Conservation (phyloP, 768 basidiomycete genomes). For the Mycena maculata region DNA sequence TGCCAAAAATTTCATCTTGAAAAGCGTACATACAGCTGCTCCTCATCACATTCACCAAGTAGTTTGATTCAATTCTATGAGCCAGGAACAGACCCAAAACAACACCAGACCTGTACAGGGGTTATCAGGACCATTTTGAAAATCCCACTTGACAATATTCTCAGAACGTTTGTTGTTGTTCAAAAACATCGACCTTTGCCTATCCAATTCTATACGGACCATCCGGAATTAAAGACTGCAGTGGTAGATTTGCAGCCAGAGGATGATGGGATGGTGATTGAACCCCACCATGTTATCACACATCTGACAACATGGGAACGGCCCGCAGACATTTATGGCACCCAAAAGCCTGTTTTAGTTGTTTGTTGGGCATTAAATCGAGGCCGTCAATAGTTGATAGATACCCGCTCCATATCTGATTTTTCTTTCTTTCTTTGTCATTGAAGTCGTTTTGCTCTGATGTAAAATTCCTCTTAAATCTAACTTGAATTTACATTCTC, state of each 20-base stretch:
- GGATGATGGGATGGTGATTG: constrained; percentile 1
- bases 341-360: not conserved
- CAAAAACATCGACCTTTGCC: not conserved
- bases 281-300: constrained; percentile 20
- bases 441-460: too few species aligned
- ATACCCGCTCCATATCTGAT: not conserved
- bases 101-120: constrained; percentile 11
- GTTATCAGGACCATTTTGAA: constrained; percentile 5
- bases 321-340: not conserved
- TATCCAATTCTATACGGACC: constrained; percentile 9
- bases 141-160: constrained; percentile 20
- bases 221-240: constrained; percentile 10
- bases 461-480: too few species aligned
- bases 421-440: not conserved
- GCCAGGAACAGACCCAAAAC: constrained; percentile 1
- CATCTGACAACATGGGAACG: constrained; percentile 19
- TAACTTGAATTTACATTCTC: too few species aligned
- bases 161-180: constrained; percentile 18
- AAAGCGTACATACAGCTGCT: constrained; percentile 22
- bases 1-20: constrained; percentile 14
- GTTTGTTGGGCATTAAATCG: constrained; percentile 32
- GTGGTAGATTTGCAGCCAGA: constrained; percentile 2
- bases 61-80: constrained; percentile 24
- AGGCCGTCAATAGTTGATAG: constrained; percentile 5
- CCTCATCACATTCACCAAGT: not conserved